Base-by-base conservation (phyloP, 176 grass and related monocot genomes). In the Oropetium thomaeum region DNA sequence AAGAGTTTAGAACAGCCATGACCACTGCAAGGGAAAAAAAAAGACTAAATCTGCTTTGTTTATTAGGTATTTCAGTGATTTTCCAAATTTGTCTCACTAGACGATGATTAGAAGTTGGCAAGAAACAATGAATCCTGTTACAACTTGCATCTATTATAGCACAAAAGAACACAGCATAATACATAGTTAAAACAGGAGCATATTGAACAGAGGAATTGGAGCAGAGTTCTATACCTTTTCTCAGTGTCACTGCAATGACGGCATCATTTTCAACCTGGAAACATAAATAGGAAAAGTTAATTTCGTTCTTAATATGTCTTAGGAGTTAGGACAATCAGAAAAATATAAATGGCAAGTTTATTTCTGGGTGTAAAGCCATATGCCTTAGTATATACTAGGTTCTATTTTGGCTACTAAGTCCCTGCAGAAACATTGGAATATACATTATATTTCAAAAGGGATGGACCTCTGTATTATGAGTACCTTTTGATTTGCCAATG, bases 241-340 rank as follows among this genome's bases (percentile, higher is more conserved):
- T 83, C 41, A 92, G 79, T 15, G 81, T 69, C 44, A 96, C 79
- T 55, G 89, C 89, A 72, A 96, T 75, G 17, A 92, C 47, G 22
- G 87, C 81, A 60, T 89, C 93, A 80, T 96, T 92, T 80, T 92
- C 93, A 49, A 96, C 89, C 92, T 96, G 58, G 19, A 76, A 19
- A 76, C 5, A 59, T 28, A 30, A 23, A 62, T 1, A 73, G 27
- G 73, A 11, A 85, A 73, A 62, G 67, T 69, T 23, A 41, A n/a
- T 31, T 43, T 16, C 16, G 10, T 53, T 4, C 31, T n/a, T n/a
- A n/a, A n/a, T n/a, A n/a, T n/a, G n/a, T n/a, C n/a, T n/a, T n/a
- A n/a, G n/a, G n/a, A n/a, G n/a, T n/a, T n/a, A 66, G 8, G 25
- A 69, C 13, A 22, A 42, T 58, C 3, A 28, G 9, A 69, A 45